These are phyloP conservation scores for Hymenoscyphus albidus DNA, from an alignment of 2,329 filamentous ascomycete genomes.

Conservation along the genomic window DNA sequence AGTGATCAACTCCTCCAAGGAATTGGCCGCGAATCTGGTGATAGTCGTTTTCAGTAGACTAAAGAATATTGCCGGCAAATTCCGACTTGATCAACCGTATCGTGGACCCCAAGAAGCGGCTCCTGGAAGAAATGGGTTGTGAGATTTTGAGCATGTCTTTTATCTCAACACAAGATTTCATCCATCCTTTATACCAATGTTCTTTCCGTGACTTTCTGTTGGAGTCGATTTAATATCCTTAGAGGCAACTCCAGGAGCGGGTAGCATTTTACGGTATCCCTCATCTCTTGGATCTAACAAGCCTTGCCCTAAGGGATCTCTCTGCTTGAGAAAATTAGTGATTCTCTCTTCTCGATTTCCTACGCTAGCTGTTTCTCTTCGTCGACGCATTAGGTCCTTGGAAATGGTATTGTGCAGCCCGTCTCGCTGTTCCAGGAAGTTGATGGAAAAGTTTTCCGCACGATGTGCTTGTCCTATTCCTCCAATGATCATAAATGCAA, in stretches of 20 bases:
- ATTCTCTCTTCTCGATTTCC: constrained; percentile 62
- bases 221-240: constrained; percentile 35
- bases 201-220: constrained; percentile 19
- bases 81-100: not conserved
- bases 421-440: constrained; percentile 62
- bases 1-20: not conserved
- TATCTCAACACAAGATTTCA: not conserved
- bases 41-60: not conserved
- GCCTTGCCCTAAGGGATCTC: constrained; percentile 46
- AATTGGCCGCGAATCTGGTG: not conserved
- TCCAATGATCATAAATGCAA: constrained; percentile 65
- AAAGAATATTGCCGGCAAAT: not conserved
- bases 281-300: constrained; percentile 38
- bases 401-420: constrained; percentile 64
- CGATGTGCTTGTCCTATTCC: constrained; percentile 69
- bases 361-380: constrained; percentile 49
- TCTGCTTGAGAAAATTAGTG: constrained; percentile 69
- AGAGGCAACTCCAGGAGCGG: constrained; percentile 43
- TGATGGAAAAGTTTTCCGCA: constrained; percentile 58
- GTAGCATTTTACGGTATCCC: constrained; percentile 42
- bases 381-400: constrained; percentile 53
- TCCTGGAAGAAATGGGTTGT: not conserved
- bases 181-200: constrained; percentile 14
- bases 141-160: not conserved
- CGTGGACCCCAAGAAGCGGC: not conserved